phyloP scores from a whole-genome alignment of 352 stramenopile species.

The Globisporangium cederbergense region DNA sequence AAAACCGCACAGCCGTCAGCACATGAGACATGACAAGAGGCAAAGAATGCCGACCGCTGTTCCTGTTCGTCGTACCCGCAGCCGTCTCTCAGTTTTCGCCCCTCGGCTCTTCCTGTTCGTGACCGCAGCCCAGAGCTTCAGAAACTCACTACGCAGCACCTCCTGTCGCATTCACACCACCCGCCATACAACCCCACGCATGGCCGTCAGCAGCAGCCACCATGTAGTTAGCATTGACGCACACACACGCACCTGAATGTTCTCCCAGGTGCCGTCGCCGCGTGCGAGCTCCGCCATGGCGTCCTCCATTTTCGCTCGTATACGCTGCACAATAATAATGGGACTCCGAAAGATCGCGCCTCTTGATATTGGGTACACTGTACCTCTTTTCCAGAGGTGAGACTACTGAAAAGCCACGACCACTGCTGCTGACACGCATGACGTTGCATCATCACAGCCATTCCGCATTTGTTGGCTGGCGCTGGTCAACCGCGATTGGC shows the following conservation, averaged over 20 bases:
- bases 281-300: conserved; percentile 35
- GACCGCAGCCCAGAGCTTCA: conserved; percentile 28
- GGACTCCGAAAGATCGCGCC: not conserved
- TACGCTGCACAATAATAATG: not conserved
- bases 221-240: not conserved
- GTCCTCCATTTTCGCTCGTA: not conserved
- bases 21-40: not conserved
- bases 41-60: not conserved
- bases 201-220: not conserved
- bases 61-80: conserved; percentile 4
- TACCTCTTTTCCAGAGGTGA: not conserved
- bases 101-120: conserved; percentile 22
- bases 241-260: conserved; percentile 44
- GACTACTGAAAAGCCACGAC: not conserved
- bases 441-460: not conserved
- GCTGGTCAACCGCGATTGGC: not conserved
- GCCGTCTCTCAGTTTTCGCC: conserved; percentile 16
- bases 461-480: not conserved
- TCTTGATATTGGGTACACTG: not conserved
- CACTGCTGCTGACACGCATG: not conserved
- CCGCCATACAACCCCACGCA: not conserved
- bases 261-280: conserved; percentile 60
- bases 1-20: not conserved
- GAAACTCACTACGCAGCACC: conserved; percentile 45
- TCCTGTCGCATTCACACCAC: conserved; percentile 22